Percentiles rank a stretch among this genome's conserved stretches.
Evolutionary conservation across 192 early-diverging fungal genomes (phyloP).

Genomic region (Pecoramyces ruminantium): DNA sequence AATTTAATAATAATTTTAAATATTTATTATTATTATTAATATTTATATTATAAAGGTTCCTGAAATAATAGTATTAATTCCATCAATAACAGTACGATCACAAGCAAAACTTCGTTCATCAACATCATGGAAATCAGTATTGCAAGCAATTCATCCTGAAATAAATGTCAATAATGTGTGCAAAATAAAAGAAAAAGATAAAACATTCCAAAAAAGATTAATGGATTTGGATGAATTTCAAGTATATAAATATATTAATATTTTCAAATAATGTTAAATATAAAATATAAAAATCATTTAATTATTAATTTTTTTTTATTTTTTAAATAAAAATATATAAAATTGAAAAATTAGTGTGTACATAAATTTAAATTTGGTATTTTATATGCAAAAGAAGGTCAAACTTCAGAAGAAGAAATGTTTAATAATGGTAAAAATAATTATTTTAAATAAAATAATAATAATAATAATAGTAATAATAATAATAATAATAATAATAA

Average conservation of each 20-base stretch:
- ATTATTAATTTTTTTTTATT: too few species aligned
- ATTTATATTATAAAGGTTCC: background rate
- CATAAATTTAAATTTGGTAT: background rate
- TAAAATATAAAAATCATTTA: too few species aligned
- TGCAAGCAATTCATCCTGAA: background rate
- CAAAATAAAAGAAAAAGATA: background rate
- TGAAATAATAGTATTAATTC: background rate
- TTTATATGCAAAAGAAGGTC: constrained; percentile 4
- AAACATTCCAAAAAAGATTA: background rate
- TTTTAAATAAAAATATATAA: too few species aligned
- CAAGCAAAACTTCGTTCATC: background rate
- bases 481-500: background rate
- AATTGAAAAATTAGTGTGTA: background rate
- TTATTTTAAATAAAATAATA: background rate
- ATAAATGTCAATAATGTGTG: background rate
- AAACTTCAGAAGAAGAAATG: constrained; percentile 20
- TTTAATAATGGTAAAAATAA: constrained; percentile 18
- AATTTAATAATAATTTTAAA: background rate
- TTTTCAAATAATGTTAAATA: too few species aligned
- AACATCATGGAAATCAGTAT: background rate
- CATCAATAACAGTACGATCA: background rate
- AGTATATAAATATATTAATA: background rate
- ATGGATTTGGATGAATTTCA: background rate
- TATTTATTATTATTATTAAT: background rate
- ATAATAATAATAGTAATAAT: background rate